phyloP scores from a whole-genome alignment of 805 yeast species.

The Wickerhamiella azymoides region DNA sequence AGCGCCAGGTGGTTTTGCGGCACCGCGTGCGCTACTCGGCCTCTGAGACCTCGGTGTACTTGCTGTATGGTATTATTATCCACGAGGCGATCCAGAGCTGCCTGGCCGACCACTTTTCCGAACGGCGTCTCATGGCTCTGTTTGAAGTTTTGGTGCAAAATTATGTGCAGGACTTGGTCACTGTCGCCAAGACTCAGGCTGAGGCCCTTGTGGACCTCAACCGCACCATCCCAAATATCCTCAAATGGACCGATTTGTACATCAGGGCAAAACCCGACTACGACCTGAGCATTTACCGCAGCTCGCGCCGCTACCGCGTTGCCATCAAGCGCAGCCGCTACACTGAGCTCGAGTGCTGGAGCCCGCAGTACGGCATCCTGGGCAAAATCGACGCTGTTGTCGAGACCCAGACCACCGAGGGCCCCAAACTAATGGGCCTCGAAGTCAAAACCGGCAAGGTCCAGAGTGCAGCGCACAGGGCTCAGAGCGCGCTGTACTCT shows the following conservation, averaged over 20 bases:
- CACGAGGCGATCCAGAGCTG: constrained; percentile 64
- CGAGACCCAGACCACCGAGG: constrained; percentile 36
- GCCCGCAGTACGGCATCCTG: constrained; percentile 76
- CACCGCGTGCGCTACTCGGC: constrained; percentile 46
- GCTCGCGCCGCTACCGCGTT: constrained; percentile 29
- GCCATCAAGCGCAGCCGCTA: constrained; percentile 56
- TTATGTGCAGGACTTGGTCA: constrained; percentile 30
- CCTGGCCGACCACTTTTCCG: constrained; percentile 28
- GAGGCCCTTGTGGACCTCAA: constrained; percentile 39
- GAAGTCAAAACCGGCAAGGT: constrained; percentile 76
- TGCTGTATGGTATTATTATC: constrained; percentile 69
- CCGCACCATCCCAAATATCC: constrained; percentile 33
- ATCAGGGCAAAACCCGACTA: neutral
- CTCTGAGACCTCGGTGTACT: constrained; percentile 39
- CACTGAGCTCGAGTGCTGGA: constrained; percentile 84
- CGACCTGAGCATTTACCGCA: constrained; percentile 11
- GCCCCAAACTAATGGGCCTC: constrained; percentile 47
- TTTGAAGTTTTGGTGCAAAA: constrained; percentile 21
- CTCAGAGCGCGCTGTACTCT: constrained; percentile 75
- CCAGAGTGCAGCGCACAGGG: constrained; percentile 49
- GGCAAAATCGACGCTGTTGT: constrained; percentile 86
- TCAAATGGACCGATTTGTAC: constrained; percentile 21
- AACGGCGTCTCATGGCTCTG: constrained; percentile 27
- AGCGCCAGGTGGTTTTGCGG: constrained; percentile 52
- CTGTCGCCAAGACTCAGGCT: constrained; percentile 40